A percentile compares a stretch with the other conserved stretches of the same genome.
Evolutionary conservation across 2,329 filamentous ascomycete species (phyloP).

Genomic region (Calycina marina): DNA sequence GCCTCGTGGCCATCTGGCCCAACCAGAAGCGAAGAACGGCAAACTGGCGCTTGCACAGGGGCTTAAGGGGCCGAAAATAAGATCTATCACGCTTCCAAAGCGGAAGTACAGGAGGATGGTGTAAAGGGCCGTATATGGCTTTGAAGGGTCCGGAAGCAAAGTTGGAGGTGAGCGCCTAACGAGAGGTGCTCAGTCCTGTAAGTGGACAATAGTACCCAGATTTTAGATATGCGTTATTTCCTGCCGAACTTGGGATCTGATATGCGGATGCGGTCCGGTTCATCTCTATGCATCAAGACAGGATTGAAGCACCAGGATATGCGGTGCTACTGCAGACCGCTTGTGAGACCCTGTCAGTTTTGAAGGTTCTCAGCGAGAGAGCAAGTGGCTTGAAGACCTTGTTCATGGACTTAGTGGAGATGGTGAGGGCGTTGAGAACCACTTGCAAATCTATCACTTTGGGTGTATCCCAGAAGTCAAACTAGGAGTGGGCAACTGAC

Average conservation of each 20-base stretch:
- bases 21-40: constrained; percentile 12
- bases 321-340: constrained; percentile 25
- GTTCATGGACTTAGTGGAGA: too few relatives aligned
- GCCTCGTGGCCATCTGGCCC: constrained; percentile 17
- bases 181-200: constrained; percentile 27
- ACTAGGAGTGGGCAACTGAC: too few relatives aligned
- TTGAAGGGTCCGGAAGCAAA: constrained; percentile 17
- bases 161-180: constrained; percentile 29
- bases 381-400: not conserved
- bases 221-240: constrained; percentile 26
- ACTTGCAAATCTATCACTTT: too few relatives aligned
- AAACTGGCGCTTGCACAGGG: constrained; percentile 19
- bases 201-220: constrained; percentile 25
- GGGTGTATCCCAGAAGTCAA: too few relatives aligned
- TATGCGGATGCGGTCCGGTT: constrained; percentile 31
- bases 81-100: constrained; percentile 15
- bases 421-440: too few relatives aligned
- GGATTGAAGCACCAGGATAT: constrained; percentile 13
- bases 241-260: constrained; percentile 28
- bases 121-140: constrained; percentile 26
- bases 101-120: constrained; percentile 16
- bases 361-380: constrained; percentile 3
- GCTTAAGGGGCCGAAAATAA: constrained; percentile 15
- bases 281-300: constrained; percentile 19
- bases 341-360: constrained; percentile 17